These are phyloP conservation scores for Lactarius sanguifluus DNA, from an alignment of 768 basidiomycete genomes.

Conservation along the genomic window DNA sequence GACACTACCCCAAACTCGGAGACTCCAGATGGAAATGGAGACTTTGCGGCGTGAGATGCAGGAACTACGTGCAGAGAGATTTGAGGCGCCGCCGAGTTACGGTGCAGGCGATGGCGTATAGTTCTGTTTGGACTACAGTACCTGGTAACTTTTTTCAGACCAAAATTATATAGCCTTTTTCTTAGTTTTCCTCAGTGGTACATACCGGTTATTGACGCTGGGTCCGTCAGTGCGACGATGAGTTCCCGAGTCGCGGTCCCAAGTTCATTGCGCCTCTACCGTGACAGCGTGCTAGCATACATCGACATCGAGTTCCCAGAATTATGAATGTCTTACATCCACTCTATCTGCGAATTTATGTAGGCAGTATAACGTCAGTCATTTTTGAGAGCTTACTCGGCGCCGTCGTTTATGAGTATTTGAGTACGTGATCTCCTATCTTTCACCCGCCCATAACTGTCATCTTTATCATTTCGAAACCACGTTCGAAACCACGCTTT, in stretches of 20 bases:
- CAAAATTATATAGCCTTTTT: too few species aligned
- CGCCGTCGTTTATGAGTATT: constrained; percentile 99
- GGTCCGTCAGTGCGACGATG: neutral
- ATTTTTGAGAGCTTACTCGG: constrained; percentile 96
- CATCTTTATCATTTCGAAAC: constrained; percentile 41
- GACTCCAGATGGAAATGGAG: too few species aligned
- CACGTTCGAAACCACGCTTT: constrained; percentile 76
- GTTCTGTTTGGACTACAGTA: too few species aligned
- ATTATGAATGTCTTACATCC: constrained; percentile 62
- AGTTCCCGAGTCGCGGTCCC: neutral
- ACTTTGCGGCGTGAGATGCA: too few species aligned
- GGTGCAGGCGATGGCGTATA: too few species aligned
- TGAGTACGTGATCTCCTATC: constrained; percentile 31
- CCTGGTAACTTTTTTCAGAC: too few species aligned
- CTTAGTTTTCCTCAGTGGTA: too few species aligned
- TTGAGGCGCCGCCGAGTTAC: too few species aligned
- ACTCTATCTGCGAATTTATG: constrained; percentile 96
- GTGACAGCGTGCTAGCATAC: constrained; percentile 82
- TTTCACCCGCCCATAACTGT: neutral
- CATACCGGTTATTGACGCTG: neutral
- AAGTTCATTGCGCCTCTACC: constrained; percentile 48
- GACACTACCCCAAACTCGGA: too few species aligned
- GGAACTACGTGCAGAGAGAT: too few species aligned
- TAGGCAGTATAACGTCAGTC: constrained; percentile 87
- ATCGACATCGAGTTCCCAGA: constrained; percentile 88